phyloP scores from a whole-genome alignment of 176 grass and related monocot species.

The Tuctoria greenei region DNA sequence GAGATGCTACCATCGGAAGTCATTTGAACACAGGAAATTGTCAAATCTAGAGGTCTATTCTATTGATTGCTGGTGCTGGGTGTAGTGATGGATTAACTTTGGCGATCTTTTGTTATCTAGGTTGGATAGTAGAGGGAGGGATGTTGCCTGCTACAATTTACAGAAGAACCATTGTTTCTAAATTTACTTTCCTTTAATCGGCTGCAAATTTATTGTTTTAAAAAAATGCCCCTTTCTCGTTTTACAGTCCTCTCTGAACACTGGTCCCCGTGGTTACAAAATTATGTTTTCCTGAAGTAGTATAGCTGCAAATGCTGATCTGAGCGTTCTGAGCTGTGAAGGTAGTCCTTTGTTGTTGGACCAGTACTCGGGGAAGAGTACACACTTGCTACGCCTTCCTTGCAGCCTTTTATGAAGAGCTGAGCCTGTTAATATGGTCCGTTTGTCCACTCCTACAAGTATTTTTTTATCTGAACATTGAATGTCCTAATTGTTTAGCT shows the following conservation, averaged over 20 bases:
- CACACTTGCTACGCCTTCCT: background rate
- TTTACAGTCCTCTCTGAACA: background rate
- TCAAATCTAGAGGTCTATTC: slow-evolving; percentile 27
- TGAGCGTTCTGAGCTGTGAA: background rate
- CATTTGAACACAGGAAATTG: slow-evolving; percentile 15
- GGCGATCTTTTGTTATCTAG: slow-evolving; percentile 3
- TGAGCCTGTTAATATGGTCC: background rate
- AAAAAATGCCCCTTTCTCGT: background rate
- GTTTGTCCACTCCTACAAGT: background rate
- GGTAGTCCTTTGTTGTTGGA: background rate
- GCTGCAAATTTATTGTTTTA: background rate
- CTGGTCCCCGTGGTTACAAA: background rate
- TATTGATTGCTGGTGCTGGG: slow-evolving; percentile 51
- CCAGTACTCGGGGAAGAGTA: no score
- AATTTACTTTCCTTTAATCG: background rate
- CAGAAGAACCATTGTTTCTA: background rate
- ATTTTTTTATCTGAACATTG: background rate
- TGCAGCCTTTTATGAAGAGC: background rate
- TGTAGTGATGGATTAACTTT: slow-evolving; percentile 18
- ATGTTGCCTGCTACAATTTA: background rate
- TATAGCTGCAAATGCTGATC: background rate
- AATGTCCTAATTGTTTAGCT: no score
- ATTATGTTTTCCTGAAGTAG: background rate
- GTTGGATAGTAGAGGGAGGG: slow-evolving; percentile 16
- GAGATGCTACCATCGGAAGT: slow-evolving; percentile 28